phyloP scores from a whole-genome alignment of 1,284 basidiomycete genomes.

The Kwoniella shivajii region DNA sequence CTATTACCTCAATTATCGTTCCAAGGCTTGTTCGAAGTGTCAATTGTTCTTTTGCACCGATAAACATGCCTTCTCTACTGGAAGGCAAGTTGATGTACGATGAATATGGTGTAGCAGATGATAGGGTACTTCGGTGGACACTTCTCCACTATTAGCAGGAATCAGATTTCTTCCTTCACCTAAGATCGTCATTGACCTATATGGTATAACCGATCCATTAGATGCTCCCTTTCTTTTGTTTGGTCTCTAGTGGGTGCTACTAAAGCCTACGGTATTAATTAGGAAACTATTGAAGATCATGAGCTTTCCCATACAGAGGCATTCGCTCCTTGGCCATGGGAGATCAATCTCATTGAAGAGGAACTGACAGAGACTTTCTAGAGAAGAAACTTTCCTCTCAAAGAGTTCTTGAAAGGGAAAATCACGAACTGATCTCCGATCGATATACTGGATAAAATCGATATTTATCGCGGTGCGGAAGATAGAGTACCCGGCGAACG shows the following conservation, averaged over 20 bases:
- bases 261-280: neutral
- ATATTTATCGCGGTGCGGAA: conserved; percentile 19
- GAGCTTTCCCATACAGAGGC: conserved; percentile 10
- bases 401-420: neutral
- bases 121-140: conserved; percentile 37
- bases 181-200: conserved; percentile 14
- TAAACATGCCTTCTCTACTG: neutral
- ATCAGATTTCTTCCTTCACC: conserved; percentile 19
- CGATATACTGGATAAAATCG: conserved; percentile 16
- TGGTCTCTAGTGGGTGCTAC: no score
- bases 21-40: neutral
- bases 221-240: neutral
- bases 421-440: neutral
- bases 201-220: neutral
- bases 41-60: neutral
- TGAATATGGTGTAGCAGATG: conserved; percentile 32
- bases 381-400: conserved; percentile 9
- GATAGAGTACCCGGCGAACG: conserved; percentile 17
- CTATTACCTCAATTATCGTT: neutral
- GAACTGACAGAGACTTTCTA: no score
- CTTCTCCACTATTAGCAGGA: conserved; percentile 21
- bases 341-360: conserved; percentile 11
- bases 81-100: neutral
- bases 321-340: conserved; percentile 16
- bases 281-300: neutral